A percentile compares a stretch with the other conserved stretches of the same genome.
Conservation (phyloP, 768 basidiomycete genomes). For the Xerocomellus chrysenteron region DNA sequence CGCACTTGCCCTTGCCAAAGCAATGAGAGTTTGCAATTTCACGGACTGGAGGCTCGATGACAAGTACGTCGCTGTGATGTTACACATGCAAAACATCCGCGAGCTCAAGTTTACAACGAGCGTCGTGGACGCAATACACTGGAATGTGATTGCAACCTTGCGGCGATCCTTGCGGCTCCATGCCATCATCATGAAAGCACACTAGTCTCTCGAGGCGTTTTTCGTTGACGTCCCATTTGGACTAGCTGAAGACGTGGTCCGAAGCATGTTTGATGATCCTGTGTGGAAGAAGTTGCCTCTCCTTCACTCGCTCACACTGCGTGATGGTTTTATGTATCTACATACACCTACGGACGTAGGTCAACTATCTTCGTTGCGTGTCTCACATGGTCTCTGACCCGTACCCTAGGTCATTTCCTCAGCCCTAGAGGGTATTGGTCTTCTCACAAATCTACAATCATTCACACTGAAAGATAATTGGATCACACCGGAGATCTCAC, state of each 20-base stretch:
- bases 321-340: accelerated
- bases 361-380: not conserved
- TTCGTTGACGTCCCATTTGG: not conserved
- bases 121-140: too few species aligned
- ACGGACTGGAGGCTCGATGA: too few species aligned
- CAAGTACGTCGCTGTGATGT: too few species aligned
- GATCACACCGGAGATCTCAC: not conserved
- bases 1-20: slow-evolving; percentile 29
- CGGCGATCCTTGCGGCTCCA: not conserved
- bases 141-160: too few species aligned
- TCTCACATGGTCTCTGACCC: not conserved
- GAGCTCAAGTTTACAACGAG: too few species aligned
- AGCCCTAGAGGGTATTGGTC: not conserved
- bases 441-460: not conserved
- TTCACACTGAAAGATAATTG: not conserved
- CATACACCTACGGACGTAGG: not conserved
- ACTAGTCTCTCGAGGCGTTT: not conserved
- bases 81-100: too few species aligned
- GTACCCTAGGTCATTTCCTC: not conserved
- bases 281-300: not conserved
- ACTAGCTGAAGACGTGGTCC: not conserved
- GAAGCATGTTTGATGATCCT: not conserved
- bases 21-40: slow-evolving; percentile 27
- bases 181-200: not conserved
- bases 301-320: slow-evolving; percentile 11